Evolutionary conservation across 257 asterid genomes (phyloP).

Genomic region (Phtheirospermum japonicum): DNA sequence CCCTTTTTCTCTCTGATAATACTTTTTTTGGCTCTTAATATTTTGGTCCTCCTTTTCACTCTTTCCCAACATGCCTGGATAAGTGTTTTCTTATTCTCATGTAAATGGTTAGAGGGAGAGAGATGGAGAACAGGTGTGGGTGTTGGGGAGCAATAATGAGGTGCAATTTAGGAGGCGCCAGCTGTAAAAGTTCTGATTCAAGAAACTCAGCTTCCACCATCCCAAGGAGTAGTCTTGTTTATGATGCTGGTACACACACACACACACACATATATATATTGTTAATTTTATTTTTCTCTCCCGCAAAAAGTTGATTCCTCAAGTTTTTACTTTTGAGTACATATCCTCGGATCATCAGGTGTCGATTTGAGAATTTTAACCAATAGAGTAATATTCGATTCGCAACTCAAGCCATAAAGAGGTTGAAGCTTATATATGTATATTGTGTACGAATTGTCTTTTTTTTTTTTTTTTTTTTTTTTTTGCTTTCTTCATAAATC

Average conservation of each 20-base stretch:
- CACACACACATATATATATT: too few relatives aligned
- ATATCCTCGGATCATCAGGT: too few relatives aligned
- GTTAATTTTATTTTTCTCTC: too few relatives aligned
- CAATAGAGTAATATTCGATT: too few relatives aligned
- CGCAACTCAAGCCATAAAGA: too few relatives aligned
- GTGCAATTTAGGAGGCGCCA: constrained; percentile 46
- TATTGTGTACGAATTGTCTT: too few relatives aligned
- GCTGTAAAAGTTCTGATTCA: constrained; percentile 38
- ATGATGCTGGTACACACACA: constrained; percentile 93
- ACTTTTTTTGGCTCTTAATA: constrained; percentile 25
- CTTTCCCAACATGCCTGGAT: constrained; percentile 29
- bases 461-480: too few relatives aligned
- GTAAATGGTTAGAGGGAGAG: constrained; percentile 10
- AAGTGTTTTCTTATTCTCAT: constrained; percentile 28
- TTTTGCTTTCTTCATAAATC: too few relatives aligned
- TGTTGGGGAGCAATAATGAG: constrained; percentile 67
- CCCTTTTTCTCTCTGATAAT: constrained; percentile 21
- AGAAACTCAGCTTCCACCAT: constrained; percentile 50
- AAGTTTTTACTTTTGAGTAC: too few relatives aligned
- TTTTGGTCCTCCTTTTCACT: constrained; percentile 14
- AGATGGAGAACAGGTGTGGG: constrained; percentile 52
- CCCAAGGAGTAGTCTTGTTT: constrained; percentile 82
- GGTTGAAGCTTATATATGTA: too few relatives aligned
- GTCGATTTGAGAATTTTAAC: too few relatives aligned
- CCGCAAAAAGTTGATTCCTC: too few relatives aligned